phyloP scores from a whole-genome alignment of 176 grass and related monocot genomes.

The barley (Hordeum vulgare) region DNA sequence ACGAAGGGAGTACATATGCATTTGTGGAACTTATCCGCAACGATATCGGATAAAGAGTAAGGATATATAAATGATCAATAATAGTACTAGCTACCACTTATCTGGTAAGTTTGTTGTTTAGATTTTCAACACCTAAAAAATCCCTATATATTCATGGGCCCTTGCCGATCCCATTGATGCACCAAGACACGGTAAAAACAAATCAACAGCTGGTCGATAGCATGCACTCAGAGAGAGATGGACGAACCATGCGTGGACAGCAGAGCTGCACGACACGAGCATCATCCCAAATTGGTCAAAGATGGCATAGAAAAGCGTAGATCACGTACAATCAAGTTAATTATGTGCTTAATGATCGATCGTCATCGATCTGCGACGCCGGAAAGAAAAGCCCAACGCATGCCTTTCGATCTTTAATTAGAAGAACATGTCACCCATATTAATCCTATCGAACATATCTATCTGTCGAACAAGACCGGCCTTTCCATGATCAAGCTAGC shows the following conservation, averaged over 20 bases:
- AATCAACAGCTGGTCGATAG: too few relatives aligned
- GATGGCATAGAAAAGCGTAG: background rate
- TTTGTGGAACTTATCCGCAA: background rate
- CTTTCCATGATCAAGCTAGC: background rate
- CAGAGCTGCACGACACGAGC: background rate
- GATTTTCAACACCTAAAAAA: too few relatives aligned
- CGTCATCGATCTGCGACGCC: slow-evolving; percentile 13
- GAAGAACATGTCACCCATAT: background rate
- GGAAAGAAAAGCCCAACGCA: background rate
- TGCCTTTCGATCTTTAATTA: slow-evolving; percentile 17
- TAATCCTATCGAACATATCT: background rate
- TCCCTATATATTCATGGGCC: too few relatives aligned
- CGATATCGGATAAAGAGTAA: background rate
- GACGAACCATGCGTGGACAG: slow-evolving; percentile 2
- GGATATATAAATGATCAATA: background rate
- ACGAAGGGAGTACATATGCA: too few relatives aligned
- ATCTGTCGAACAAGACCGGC: background rate
- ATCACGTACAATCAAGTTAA: background rate
- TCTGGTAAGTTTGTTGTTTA: too few relatives aligned
- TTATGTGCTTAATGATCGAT: slow-evolving; percentile 31
- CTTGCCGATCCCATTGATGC: too few relatives aligned
- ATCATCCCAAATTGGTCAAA: slow-evolving; percentile 4
- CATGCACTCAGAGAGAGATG: too few relatives aligned
- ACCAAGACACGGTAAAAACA: too few relatives aligned
- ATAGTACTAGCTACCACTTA: background rate